These are phyloP conservation scores for Colletotrichum camelliae DNA, from an alignment of 2,329 filamentous ascomycete species.

Conservation along the genomic window DNA sequence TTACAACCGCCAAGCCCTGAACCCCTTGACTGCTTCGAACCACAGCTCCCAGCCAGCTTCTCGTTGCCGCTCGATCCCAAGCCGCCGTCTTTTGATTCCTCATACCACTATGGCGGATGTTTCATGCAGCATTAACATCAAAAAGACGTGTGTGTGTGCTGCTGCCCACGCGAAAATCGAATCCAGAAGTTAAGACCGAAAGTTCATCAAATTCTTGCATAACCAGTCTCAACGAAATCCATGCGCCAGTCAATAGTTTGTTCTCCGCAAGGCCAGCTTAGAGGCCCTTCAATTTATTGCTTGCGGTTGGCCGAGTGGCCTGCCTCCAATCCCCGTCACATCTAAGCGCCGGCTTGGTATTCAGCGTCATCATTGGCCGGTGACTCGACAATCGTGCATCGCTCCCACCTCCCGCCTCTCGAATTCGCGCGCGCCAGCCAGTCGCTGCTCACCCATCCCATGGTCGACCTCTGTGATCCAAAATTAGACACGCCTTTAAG, in stretches of 20 bases:
- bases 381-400: background rate
- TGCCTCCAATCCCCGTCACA: conserved; percentile 10
- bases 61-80: background rate
- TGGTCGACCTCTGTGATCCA: conserved; percentile 30
- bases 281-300: background rate
- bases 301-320: conserved; percentile 2
- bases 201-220: background rate
- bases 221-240: background rate
- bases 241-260: conserved; percentile 12
- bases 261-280: conserved; percentile 11
- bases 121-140: background rate
- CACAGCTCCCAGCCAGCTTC: background rate
- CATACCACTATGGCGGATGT: background rate
- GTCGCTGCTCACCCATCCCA: conserved; percentile 25
- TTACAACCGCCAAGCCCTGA: background rate
- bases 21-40: background rate
- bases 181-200: conserved; percentile 10
- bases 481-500: conserved; percentile 37
- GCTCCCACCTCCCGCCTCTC: conserved; percentile 1
- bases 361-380: conserved; percentile 17
- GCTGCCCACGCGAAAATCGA: background rate
- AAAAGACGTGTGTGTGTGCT: background rate
- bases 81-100: background rate
- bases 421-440: conserved; percentile 47
- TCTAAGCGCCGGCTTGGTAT: conserved; percentile 28